Evolutionary conservation across 2,329 filamentous ascomycete species (phyloP), one percentile per base, ranked within the genome.

Genomic region (Fonsecaea erecta): DNA sequence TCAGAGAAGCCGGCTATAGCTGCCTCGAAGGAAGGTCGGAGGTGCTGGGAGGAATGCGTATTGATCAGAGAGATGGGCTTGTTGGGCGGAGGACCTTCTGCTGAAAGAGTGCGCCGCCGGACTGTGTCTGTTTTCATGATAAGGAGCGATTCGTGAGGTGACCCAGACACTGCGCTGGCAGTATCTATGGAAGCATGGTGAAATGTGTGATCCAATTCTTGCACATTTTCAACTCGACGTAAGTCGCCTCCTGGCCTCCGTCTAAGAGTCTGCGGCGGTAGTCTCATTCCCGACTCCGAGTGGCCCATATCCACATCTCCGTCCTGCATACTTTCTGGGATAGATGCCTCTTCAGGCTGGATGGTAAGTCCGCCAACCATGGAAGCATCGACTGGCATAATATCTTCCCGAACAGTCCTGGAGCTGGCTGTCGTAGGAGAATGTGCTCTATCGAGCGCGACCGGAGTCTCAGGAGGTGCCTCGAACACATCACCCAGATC

Each of bases 1-100:
- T 91, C 88, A 1, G 93, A 92, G 60, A 99, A 86, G 71, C 91
- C 91, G 65, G 93, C 88, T 0, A 96, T 92, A 72, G 96, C 93
- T 2, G 86, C 89, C 76, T 98, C 92, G 71, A 98, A 97, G 0
- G 93, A 97, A 1, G 84, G 83, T 52, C 85, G 79, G 18, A 87
- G 67, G 59, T 85, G 82, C 66, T 85, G 83, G 1, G 85, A 85
- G 1, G 84, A 85, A 68, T 84, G 82, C 1, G 83, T 85, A 54
- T 81, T 76, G 51, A 81, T 77, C 58, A 80, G 72, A 12, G 79
- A 81, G 46, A 78, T 76, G n/a, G 72, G 72, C 52, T 75, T 77
- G 26, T 75, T 76, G 6, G 74, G 74, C 6, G 66, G 66, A 61
- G 62, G 64, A n/a, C 11, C 71, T 64, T 18, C 62, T 61, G 2